Percentiles rank a stretch among this genome's conserved stretches.
These are phyloP conservation scores for Neocallimastix lanati DNA, from an alignment of 192 early-diverging fungal species.

Conservation along the genomic window DNA sequence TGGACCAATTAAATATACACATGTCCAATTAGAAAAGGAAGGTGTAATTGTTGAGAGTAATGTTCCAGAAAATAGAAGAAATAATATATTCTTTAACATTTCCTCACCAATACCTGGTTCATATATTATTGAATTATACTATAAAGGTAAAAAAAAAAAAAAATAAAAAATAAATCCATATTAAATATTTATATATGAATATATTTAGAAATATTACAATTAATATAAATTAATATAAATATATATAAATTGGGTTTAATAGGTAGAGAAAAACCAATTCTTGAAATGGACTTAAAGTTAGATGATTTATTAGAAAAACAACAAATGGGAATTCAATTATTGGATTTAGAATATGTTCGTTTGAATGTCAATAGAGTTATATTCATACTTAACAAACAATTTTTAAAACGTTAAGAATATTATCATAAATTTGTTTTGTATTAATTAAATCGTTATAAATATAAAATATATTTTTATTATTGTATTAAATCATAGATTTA, in stretches of 20 bases:
- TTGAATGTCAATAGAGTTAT: conserved; percentile 69
- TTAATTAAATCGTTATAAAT: too few relatives aligned
- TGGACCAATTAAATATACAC: conserved; percentile 68
- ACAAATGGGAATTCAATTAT: conserved; percentile 64
- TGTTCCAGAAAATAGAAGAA: conserved; percentile 69
- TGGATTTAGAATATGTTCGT: conserved; percentile 87
- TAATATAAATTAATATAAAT: neutral
- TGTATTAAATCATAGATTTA: too few relatives aligned
- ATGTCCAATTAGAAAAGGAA: conserved; percentile 68
- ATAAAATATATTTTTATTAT: too few relatives aligned
- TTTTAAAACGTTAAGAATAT: conserved; percentile 18
- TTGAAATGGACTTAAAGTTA: conserved; percentile 90
- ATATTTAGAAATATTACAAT: too few relatives aligned
- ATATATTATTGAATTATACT: conserved; percentile 75
- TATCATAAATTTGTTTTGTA: too few relatives aligned
- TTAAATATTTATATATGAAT: too few relatives aligned
- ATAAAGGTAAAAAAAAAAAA: conserved; percentile 34
- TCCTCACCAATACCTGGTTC: conserved; percentile 71
- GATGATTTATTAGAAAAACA: conserved; percentile 50
- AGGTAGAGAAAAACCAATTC: conserved; percentile 71
- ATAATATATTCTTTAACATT: conserved; percentile 80
- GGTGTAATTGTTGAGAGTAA: conserved; percentile 82
- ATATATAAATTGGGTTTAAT: neutral
- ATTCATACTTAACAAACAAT: conserved; percentile 63
- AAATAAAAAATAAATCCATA: neutral